Evolutionary conservation across 2,329 filamentous ascomycete genomes (phyloP), one percentile per base, ranked within the genome.

Genomic region (Thelonectria rubi): DNA sequence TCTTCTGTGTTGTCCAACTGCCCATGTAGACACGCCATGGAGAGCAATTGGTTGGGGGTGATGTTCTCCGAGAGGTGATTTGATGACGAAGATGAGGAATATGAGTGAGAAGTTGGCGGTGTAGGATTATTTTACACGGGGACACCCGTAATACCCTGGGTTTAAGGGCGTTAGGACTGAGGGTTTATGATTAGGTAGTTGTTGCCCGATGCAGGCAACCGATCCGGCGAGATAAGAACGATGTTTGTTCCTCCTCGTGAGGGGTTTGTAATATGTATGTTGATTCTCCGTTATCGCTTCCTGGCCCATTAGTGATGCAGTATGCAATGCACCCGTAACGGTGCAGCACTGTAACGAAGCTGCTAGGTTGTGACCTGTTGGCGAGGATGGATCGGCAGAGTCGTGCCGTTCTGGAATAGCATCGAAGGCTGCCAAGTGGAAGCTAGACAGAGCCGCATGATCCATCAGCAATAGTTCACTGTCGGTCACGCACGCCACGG

Each of bases 111-210:
- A 43, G 52, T 46, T 54, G 49, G 55, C 55, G 48, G 49, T 69
- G 62, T 66, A 65, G 63, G 68, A 69, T 61, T 70, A 71, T 61
- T 56, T 55, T 52, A 64, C 42, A 50, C 34, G 63, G 60, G 60
- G 63, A 71, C 72, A 72, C 66, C 66, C 68, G 70, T 69, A 69
- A 72, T 72, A 71, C 67, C 70, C 62, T 67, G 70, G 66, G 63
- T 53, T 50, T 46, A 60, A 62, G 69, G 71, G 70, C 69, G 69
- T 72, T 70, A 63, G 63, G 54, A 69, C 55, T 61, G 67, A 61
- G 65, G 57, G 54, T 14, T 34, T 34, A 63, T 50, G 46, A 55
- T 66, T 71, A 52, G 51, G 60, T 6, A 30, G n/a, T 62, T 52
- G 46, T 55, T 65, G 61, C 49, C 50, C 9, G 43, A 55, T 50